phyloP scores from a whole-genome alignment of 2,329 filamentous ascomycete genomes.

The Thyridium curvatum region DNA sequence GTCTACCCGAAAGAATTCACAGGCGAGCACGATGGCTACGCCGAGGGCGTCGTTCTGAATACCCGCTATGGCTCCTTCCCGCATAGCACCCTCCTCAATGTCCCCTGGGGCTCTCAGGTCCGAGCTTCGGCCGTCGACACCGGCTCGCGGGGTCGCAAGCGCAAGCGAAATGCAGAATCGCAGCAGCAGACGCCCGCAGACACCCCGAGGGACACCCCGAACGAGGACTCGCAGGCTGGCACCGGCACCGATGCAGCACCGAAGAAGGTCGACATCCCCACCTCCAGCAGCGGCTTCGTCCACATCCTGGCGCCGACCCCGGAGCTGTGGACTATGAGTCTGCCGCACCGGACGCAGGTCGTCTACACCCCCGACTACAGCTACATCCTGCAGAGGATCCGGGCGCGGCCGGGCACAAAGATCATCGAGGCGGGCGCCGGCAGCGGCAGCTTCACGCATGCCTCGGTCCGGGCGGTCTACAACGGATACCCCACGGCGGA shows the following conservation, averaged over 20 bases:
- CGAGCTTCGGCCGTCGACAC: conserved; percentile 87
- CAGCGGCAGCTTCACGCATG: conserved; percentile 80
- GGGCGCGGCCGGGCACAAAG: conserved; percentile 64
- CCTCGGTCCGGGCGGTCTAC: conserved; percentile 69
- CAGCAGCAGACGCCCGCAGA: too few relatives aligned
- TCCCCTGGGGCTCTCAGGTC: conserved; percentile 90
- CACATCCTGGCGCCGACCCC: conserved; percentile 75
- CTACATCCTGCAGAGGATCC: conserved; percentile 72
- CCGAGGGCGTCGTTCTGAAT: conserved; percentile 75
- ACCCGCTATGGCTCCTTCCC: conserved; percentile 91
- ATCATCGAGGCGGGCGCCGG: conserved; percentile 79
- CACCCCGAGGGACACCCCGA: conserved; percentile 13
- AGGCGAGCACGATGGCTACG: conserved; percentile 63
- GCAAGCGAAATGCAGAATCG: conserved; percentile 32
- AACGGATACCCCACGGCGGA: conserved; percentile 51
- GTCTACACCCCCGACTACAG: conserved; percentile 86
- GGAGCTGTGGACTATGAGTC: conserved; percentile 73
- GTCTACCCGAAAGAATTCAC: conserved; percentile 59
- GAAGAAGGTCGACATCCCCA: conserved; percentile 44
- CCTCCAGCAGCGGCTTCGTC: conserved; percentile 60
- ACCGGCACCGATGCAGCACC: conserved; percentile 15
- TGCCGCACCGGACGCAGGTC: conserved; percentile 79
- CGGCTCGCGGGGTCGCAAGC: conserved; percentile 74
- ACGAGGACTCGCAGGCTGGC: conserved; percentile 5
- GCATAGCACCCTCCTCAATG: conserved; percentile 67